Conservation (phyloP, 768 basidiomycete genomes). For the Tremella yokohamensis region DNA sequence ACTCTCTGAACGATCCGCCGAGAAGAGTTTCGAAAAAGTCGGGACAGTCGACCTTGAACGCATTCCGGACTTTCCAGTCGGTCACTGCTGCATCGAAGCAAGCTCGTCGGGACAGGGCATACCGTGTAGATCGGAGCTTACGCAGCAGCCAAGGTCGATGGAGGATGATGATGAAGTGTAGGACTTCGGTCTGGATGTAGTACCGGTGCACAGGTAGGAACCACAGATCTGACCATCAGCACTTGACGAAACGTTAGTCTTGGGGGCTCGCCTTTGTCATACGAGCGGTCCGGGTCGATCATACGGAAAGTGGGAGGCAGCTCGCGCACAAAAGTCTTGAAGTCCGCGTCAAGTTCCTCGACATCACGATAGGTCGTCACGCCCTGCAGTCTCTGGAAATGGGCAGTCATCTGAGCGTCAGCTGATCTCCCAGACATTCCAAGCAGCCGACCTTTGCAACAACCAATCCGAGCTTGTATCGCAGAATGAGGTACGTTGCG, state of each 20-base stretch:
- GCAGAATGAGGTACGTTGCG: conserved; percentile 82
- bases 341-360: conserved; percentile 72
- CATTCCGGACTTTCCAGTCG: conserved; percentile 66
- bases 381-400: conserved; percentile 80
- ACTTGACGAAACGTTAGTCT: not conserved
- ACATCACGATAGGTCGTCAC: conserved; percentile 81
- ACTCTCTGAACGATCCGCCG: conserved; percentile 46
- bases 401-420: conserved; percentile 67
- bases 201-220: conserved; percentile 76
- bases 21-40: conserved; percentile 47
- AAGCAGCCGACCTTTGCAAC: conserved; percentile 59
- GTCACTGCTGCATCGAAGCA: conserved; percentile 88
- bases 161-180: conserved; percentile 49
- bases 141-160: conserved; percentile 79
- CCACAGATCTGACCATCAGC: conserved; percentile 25
- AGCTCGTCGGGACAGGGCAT: conserved; percentile 71
- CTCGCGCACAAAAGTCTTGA: conserved; percentile 68
- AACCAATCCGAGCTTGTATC: conserved; percentile 74
- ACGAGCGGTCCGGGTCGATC: conserved; percentile 68
- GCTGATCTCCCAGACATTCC: not conserved
- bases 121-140: conserved; percentile 72
- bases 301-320: conserved; percentile 63
- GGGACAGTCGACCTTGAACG: conserved; percentile 45
- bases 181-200: conserved; percentile 79
- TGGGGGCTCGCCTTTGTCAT: conserved; percentile 63